A percentile compares a stretch with the other conserved stretches of the same genome.
Conservation (phyloP, 1,139 yeast species). For the Meyerozyma athensensis region DNA sequence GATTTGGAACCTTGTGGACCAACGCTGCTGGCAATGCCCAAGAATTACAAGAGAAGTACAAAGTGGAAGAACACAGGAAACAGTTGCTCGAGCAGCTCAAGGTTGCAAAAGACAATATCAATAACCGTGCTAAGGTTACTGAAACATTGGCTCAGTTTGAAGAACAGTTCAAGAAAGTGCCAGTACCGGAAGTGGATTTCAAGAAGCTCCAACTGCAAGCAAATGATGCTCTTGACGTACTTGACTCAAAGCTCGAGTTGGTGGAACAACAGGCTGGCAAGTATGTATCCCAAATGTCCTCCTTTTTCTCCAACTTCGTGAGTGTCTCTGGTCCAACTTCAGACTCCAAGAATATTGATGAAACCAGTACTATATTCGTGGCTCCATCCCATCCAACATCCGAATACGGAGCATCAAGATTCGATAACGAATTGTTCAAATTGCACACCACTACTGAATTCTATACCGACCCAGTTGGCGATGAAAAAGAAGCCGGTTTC, state of each 20-base stretch:
- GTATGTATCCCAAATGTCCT: conserved; percentile 53
- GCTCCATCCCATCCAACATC: conserved; percentile 18
- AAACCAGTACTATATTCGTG: conserved; percentile 17
- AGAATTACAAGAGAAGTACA: conserved; percentile 29
- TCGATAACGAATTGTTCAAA: conserved; percentile 37
- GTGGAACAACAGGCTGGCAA: conserved; percentile 63
- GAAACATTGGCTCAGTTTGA: conserved; percentile 29
- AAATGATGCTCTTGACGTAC: conserved; percentile 53
- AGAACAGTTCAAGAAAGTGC: conserved; percentile 25
- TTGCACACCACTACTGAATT: conserved; percentile 30
- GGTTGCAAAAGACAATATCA: conserved; percentile 25
- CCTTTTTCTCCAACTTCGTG: conserved; percentile 52
- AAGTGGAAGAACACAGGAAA: conserved; percentile 39
- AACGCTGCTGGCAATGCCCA: conserved; percentile 30
- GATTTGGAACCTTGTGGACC: conserved; percentile 37
- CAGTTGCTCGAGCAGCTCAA: conserved; percentile 32
- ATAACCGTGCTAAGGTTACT: conserved; percentile 21
- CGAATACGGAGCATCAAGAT: conserved; percentile 37
- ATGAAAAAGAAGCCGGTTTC: conserved; percentile 27
- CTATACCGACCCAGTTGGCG: conserved; percentile 21
- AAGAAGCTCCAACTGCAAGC: conserved; percentile 36
- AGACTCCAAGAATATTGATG: conserved; percentile 12
- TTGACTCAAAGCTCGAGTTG: conserved; percentile 64
- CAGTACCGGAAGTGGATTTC: conserved; percentile 16
- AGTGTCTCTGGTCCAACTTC: conserved; percentile 22